Percentiles rank a stretch among this genome's conserved stretches.
phyloP scores from a whole-genome alignment of 441 rosid genomes.

The Biscutella auriculata region DNA sequence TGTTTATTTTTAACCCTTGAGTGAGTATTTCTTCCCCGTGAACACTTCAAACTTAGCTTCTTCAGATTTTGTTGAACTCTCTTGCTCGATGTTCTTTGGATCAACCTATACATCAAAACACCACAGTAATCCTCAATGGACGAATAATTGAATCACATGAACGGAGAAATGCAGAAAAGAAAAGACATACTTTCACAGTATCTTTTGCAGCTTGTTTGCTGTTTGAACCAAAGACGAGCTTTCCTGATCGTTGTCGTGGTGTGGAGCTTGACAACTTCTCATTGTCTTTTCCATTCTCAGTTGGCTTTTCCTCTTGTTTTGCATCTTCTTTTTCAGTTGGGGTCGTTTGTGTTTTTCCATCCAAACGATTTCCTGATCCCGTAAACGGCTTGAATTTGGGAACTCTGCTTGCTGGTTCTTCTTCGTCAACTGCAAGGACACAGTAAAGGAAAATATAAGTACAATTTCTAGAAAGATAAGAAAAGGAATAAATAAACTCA shows the following conservation, averaged over 20 bases:
- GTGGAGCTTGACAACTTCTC: slow-evolving; percentile 22
- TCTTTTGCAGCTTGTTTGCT: slow-evolving; percentile 20
- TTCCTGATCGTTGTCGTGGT: slow-evolving; percentile 27
- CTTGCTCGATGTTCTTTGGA: slow-evolving; percentile 23
- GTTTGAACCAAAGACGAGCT: slow-evolving; percentile 44
- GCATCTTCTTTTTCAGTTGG: slow-evolving; percentile 15
- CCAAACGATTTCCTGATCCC: slow-evolving; percentile 47
- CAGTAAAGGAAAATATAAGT: neutral
- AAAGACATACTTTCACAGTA: slow-evolving; percentile 25
- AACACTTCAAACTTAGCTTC: slow-evolving; percentile 44
- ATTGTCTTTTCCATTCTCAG: slow-evolving; percentile 15
- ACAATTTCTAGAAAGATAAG: neutral
- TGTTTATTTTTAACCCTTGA: slow-evolving; percentile 24
- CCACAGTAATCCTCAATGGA: neutral
- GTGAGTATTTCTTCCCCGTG: slow-evolving; percentile 47
- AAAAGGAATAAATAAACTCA: neutral
- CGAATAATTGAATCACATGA: neutral
- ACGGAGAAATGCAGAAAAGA: neutral
- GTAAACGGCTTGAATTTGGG: slow-evolving; percentile 41
- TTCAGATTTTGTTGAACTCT: slow-evolving; percentile 20
- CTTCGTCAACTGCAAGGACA: slow-evolving; percentile 30
- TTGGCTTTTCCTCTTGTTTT: slow-evolving; percentile 11
- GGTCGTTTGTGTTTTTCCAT: slow-evolving; percentile 30
- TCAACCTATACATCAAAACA: slow-evolving; percentile 16
- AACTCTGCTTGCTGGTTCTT: slow-evolving; percentile 31